Evolutionary conservation across 2,329 filamentous ascomycete species (phyloP).

Genomic region (Cladorrhinum sp.): DNA sequence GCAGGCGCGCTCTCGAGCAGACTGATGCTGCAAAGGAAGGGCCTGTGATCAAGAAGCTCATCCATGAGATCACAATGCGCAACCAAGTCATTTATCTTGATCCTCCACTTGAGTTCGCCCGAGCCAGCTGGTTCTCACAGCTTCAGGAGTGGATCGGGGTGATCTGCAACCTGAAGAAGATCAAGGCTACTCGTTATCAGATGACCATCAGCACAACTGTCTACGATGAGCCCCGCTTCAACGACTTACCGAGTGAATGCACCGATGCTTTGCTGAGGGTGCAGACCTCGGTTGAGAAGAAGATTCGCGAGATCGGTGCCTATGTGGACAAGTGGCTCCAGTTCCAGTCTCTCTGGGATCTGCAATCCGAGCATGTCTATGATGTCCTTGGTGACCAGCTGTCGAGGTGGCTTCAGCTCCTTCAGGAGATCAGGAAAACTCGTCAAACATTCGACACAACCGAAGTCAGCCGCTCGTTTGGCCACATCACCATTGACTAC

Average conservation of each 20-base stretch:
- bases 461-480: constrained; percentile 88
- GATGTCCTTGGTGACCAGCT: constrained; percentile 88
- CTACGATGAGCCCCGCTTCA: constrained; percentile 71
- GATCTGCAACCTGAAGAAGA: constrained; percentile 87
- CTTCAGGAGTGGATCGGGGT: constrained; percentile 91
- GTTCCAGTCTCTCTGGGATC: constrained; percentile 97
- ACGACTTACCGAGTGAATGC: constrained; percentile 79
- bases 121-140: constrained; percentile 90
- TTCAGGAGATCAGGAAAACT: constrained; percentile 96
- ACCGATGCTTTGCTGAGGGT: constrained; percentile 75
- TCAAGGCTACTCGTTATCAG: constrained; percentile 93
- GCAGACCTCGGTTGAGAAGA: constrained; percentile 79
- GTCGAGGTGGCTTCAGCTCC: constrained; percentile 85
- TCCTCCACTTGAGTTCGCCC: constrained; percentile 85
- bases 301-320: constrained; percentile 71
- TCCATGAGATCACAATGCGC: constrained; percentile 94
- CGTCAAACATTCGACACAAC: constrained; percentile 96
- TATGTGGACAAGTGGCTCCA: constrained; percentile 99
- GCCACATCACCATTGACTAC: constrained; percentile 93
- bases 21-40: constrained; percentile 46
- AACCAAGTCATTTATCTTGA: constrained; percentile 98
- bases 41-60: constrained; percentile 68
- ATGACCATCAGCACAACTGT: constrained; percentile 71
- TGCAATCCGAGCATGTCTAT: constrained; percentile 94
- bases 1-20: constrained; percentile 47